phyloP scores from a whole-genome alignment of 192 early-diverging fungal genomes.

The Coemansia biformis region DNA sequence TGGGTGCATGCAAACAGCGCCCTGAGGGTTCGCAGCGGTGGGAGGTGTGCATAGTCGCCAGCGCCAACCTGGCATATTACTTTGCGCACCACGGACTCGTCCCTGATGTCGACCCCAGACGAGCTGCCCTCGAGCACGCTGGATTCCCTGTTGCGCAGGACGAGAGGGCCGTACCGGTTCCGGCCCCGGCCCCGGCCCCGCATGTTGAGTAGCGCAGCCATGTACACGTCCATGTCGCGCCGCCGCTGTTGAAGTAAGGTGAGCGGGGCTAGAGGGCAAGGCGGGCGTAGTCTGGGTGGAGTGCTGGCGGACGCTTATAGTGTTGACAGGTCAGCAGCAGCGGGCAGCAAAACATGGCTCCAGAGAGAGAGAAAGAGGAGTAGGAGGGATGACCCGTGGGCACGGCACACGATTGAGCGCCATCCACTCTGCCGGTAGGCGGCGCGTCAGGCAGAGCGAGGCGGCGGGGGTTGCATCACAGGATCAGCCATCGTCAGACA shows the following conservation, averaged over 20 bases:
- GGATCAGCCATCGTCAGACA: no score
- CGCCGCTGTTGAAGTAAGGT: background rate
- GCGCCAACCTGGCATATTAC: constrained; percentile 15
- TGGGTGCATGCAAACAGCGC: constrained; percentile 11
- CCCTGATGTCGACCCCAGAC: constrained; percentile 3
- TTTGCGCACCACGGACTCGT: constrained; percentile 12
- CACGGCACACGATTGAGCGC: no score
- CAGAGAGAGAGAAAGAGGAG: no score
- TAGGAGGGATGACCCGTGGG: no score
- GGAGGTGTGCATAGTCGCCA: constrained; percentile 35
- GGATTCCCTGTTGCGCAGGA: constrained; percentile 6
- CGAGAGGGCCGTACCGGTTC: constrained; percentile 1
- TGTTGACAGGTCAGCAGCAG: no score
- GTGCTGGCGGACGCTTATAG: no score
- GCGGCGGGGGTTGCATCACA: no score
- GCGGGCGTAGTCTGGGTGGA: no score
- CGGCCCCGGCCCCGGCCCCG: background rate
- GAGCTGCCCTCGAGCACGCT: background rate
- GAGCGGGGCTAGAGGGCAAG: no score
- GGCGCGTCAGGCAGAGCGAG: no score
- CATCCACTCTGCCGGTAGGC: no score
- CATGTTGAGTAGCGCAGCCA: constrained; percentile 23
- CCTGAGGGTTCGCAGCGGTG: constrained; percentile 19
- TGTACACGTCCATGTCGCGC: constrained; percentile 19
- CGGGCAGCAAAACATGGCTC: no score